Percentiles rank a stretch among this genome's conserved stretches.
Conservation (phyloP, 352 stramenopile genomes). For the Pythium oligandrum region DNA sequence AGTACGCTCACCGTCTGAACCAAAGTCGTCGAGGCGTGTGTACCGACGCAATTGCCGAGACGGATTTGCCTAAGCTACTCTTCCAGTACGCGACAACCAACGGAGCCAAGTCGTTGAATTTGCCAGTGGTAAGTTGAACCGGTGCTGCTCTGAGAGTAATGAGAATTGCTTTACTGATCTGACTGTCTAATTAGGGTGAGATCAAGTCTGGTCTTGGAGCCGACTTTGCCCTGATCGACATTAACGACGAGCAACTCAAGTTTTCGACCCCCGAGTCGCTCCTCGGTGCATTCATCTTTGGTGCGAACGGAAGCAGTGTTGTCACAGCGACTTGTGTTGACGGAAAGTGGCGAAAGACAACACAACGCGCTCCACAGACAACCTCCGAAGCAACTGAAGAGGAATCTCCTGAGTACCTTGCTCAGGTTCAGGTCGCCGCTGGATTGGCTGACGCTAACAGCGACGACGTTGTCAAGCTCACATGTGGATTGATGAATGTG, state of each 20-base stretch:
- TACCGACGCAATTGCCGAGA: constrained; percentile 44
- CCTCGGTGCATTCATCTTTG: constrained; percentile 68
- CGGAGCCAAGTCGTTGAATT: constrained; percentile 58
- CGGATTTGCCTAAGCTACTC: constrained; percentile 54
- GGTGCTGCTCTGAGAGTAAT: no score
- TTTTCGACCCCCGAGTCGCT: constrained; percentile 49
- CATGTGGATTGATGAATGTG: constrained; percentile 67
- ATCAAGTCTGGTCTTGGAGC: constrained; percentile 59
- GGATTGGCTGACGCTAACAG: constrained; percentile 49
- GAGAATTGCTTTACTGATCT: no score
- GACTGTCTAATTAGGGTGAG: constrained; percentile 33
- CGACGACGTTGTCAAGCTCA: constrained; percentile 57
- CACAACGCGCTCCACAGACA: constrained; percentile 5
- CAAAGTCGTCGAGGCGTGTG: constrained; percentile 62
- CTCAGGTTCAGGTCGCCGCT: constrained; percentile 40
- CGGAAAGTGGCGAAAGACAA: constrained; percentile 57
- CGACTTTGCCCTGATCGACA: constrained; percentile 70
- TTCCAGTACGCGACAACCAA: constrained; percentile 68
- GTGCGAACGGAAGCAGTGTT: constrained; percentile 59
- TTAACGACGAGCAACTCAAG: constrained; percentile 68
- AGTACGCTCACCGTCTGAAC: constrained; percentile 66
- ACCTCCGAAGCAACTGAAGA: constrained; percentile 4
- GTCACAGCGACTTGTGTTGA: constrained; percentile 73
- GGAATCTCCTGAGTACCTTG: constrained; percentile 34
- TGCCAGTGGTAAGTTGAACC: constrained; percentile 46